Evolutionary conservation across 306 rosid species (phyloP).

Genomic region (Alnus rubra): DNA sequence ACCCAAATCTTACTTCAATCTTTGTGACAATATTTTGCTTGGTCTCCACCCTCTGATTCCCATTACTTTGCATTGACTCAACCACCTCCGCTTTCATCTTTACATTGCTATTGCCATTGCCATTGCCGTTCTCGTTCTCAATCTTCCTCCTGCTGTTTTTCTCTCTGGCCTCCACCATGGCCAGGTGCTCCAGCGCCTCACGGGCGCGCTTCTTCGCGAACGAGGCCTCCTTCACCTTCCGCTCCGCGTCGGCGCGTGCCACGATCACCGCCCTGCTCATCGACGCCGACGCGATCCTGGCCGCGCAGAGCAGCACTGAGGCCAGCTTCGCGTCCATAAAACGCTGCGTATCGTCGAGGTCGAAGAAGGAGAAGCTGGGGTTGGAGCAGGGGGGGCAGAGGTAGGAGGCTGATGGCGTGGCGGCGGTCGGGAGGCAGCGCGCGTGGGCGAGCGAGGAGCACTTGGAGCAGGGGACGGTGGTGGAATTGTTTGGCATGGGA

Average conservation of each 20-base stretch:
- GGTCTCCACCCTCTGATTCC: constrained; percentile 12
- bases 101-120: background rate
- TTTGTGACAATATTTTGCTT: constrained; percentile 24
- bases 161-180: constrained; percentile 23
- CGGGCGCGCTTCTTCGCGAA: constrained; percentile 58
- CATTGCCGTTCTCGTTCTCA: constrained; percentile 14
- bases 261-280: constrained; percentile 34
- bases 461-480: constrained; percentile 50
- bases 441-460: constrained; percentile 79
- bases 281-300: constrained; percentile 49
- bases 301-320: constrained; percentile 59
- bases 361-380: constrained; percentile 59
- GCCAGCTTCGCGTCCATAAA: constrained; percentile 43
- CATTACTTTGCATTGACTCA: constrained; percentile 22
- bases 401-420: constrained; percentile 35
- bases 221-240: constrained; percentile 51
- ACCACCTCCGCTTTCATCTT: constrained; percentile 22
- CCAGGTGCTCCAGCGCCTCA: constrained; percentile 52
- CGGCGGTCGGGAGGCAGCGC: constrained; percentile 52
- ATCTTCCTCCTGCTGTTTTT: constrained; percentile 26
- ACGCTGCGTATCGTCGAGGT: constrained; percentile 20
- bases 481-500: constrained; percentile 36
- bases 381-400: constrained; percentile 66
- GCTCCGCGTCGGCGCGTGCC: constrained; percentile 52
- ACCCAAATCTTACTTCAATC: background rate